Percentiles rank a stretch among this genome's conserved stretches.
Evolutionary conservation across 495 filamentous ascomycete species (phyloP).

Genomic region (Bathelium albidoporum): DNA sequence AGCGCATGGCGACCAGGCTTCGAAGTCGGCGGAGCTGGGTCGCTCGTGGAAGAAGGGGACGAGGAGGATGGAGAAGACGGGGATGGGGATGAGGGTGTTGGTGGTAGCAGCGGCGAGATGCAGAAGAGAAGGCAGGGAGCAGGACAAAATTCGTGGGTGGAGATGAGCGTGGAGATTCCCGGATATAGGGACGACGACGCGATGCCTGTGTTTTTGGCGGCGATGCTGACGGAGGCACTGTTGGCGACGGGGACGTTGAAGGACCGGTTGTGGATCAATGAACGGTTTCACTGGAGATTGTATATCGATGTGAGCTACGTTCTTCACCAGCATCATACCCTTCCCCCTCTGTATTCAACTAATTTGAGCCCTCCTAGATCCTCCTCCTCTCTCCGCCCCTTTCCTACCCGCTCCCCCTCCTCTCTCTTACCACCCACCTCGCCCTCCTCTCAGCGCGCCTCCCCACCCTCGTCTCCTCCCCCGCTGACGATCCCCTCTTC

Average conservation of each 20-base stretch:
- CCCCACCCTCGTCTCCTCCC: slow-evolving; percentile 69
- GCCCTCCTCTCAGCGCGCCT: slow-evolving; percentile 84
- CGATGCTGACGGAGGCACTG: slow-evolving; percentile 82
- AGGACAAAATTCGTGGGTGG: slow-evolving; percentile 58
- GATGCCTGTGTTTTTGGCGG: slow-evolving; percentile 70
- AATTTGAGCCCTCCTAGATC: slow-evolving; percentile 44
- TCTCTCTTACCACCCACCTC: slow-evolving; percentile 87
- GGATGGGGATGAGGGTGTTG: slow-evolving; percentile 22
- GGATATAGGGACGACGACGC: slow-evolving; percentile 86
- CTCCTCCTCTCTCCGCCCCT: slow-evolving; percentile 84
- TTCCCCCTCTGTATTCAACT: no score
- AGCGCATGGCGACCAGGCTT: slow-evolving; percentile 28
- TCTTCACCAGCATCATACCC: neutral
- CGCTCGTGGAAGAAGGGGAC: neutral
- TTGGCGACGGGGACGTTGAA: slow-evolving; percentile 64
- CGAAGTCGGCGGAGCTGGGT: slow-evolving; percentile 20
- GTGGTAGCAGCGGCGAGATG: slow-evolving; percentile 13
- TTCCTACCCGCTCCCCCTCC: slow-evolving; percentile 83
- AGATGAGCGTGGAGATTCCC: slow-evolving; percentile 75
- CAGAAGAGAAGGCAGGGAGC: slow-evolving; percentile 23
- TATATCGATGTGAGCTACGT: slow-evolving; percentile 74
- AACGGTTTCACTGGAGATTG: slow-evolving; percentile 87
- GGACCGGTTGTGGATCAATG: slow-evolving; percentile 68
- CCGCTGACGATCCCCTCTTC: slow-evolving; percentile 93
- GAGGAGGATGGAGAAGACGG: slow-evolving; percentile 22